phyloP scores from a whole-genome alignment of 2,329 filamentous ascomycete genomes.

The Pezicula radicicola region DNA sequence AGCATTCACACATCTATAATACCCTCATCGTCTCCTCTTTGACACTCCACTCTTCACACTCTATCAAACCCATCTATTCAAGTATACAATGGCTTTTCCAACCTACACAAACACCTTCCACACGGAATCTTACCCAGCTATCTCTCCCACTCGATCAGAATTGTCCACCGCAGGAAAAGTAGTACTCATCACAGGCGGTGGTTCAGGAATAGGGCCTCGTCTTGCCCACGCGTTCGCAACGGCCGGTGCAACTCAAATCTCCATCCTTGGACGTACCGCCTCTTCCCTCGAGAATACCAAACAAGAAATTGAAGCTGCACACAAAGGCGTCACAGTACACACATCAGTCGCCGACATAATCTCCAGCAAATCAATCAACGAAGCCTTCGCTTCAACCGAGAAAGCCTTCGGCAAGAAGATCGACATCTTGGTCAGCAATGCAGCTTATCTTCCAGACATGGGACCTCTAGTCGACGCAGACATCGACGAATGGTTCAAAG shows the following conservation, averaged over 20 bases:
- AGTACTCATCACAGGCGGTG: constrained; percentile 6
- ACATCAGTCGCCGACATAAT: constrained; percentile 1
- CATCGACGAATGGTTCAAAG: constrained; percentile 5
- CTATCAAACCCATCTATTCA: too few relatives aligned
- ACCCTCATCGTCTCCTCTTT: too few relatives aligned
- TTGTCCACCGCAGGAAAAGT: constrained; percentile 4
- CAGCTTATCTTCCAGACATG: constrained; percentile 7
- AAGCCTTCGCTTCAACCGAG: constrained; percentile 1
- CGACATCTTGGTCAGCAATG: constrained; percentile 11
- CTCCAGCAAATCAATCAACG: background rate
- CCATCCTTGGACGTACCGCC: constrained; percentile 20
- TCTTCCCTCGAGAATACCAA: constrained; percentile 1
- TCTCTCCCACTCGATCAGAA: constrained; percentile 1
- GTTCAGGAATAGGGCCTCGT: constrained; percentile 10
- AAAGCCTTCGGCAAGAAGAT: constrained; percentile 3
- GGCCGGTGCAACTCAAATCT: constrained; percentile 20
- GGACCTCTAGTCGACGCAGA: constrained; percentile 1
- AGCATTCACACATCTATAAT: too few relatives aligned
- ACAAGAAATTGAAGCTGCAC: background rate
- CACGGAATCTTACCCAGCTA: background rate
- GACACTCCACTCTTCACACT: too few relatives aligned
- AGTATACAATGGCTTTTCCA: background rate
- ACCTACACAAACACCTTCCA: background rate
- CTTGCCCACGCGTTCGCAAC: constrained; percentile 9
- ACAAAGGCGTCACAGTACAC: background rate